A percentile compares a stretch with the other conserved stretches of the same genome.
These are phyloP conservation scores for Calonectria pseudoreteaudii DNA, from an alignment of 2,329 filamentous ascomycete species.

Conservation along the genomic window DNA sequence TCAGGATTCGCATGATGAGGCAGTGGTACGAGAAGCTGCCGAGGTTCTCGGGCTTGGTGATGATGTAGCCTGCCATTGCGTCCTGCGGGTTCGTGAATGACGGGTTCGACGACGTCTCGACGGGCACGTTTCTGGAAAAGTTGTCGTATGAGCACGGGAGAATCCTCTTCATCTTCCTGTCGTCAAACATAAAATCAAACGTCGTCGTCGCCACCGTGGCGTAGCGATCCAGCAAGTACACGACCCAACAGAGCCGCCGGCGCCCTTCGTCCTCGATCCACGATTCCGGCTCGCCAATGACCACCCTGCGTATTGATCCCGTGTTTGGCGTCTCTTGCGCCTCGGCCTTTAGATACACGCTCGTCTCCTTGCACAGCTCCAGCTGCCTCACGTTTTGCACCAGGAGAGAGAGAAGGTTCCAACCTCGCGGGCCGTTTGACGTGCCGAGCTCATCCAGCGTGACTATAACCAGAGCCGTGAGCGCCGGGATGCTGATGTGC, in stretches of 20 bases:
- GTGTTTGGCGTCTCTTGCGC: constrained; percentile 48
- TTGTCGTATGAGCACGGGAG: constrained; percentile 58
- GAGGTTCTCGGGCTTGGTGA: constrained; percentile 56
- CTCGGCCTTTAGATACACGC: constrained; percentile 50
- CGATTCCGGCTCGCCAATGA: constrained; percentile 51
- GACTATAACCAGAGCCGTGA: constrained; percentile 55
- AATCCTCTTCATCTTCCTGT: constrained; percentile 52
- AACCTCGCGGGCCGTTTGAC: constrained; percentile 56
- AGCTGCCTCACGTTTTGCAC: constrained; percentile 54
- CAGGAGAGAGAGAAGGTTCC: constrained; percentile 55
- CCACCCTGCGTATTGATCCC: constrained; percentile 50
- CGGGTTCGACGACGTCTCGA: constrained; percentile 52
- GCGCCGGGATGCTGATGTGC: constrained; percentile 52
- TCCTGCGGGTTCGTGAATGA: constrained; percentile 41
- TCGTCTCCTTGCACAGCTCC: constrained; percentile 53
- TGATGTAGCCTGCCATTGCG: constrained; percentile 40
- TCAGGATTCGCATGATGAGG: constrained; percentile 56
- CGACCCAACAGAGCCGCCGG: constrained; percentile 57
- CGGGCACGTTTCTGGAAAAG: constrained; percentile 57
- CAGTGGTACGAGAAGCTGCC: constrained; percentile 60
- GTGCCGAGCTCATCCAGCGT: constrained; percentile 56
- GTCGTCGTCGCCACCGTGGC: constrained; percentile 55
- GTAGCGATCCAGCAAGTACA: constrained; percentile 58
- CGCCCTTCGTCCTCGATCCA: constrained; percentile 60
- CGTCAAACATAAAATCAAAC: constrained; percentile 56